A percentile compares a stretch with the other conserved stretches of the same genome.
These are phyloP conservation scores for Naganishia onofrii DNA, from an alignment of 768 basidiomycete species.

Conservation along the genomic window DNA sequence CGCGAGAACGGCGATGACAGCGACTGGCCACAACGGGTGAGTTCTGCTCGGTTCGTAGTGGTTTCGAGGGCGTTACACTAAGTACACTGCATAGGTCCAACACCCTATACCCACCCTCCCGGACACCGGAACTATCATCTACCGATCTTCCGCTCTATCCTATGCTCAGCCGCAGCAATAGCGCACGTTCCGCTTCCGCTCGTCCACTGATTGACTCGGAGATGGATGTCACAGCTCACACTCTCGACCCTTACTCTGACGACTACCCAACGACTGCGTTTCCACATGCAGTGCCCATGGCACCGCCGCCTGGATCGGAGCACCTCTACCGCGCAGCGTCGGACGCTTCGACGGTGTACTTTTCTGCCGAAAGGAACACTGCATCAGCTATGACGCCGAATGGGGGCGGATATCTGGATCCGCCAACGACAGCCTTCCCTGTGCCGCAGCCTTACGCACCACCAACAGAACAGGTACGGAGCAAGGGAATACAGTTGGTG, in stretches of 20 bases:
- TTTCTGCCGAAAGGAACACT: too few species aligned
- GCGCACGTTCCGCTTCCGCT: too few species aligned
- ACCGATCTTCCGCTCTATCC: too few species aligned
- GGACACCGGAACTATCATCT: too few species aligned
- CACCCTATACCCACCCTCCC: too few species aligned
- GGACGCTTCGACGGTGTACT: neutral
- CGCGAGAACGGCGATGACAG: neutral
- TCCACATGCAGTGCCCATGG: conserved; percentile 15
- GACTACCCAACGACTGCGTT: neutral
- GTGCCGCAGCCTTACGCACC: conserved; percentile 7
- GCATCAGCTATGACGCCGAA: neutral
- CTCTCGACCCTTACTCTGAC: too few species aligned
- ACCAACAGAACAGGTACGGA: neutral
- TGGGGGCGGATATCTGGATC: conserved; percentile 20
- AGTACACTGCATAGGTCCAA: too few species aligned
- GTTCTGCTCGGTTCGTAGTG: too few species aligned
- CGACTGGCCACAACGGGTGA: too few species aligned
- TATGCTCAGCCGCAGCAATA: too few species aligned
- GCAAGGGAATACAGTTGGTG: conserved; percentile 1
- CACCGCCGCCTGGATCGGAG: neutral
- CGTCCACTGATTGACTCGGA: neutral
- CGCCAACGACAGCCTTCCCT: conserved; percentile 10
- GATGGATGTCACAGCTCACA: too few species aligned
- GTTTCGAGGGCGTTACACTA: too few species aligned
- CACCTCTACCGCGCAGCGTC: conserved; percentile 8